These are phyloP conservation scores for Dioscorea dumetorum DNA, from an alignment of 106 monocot genomes.

Conservation along the genomic window DNA sequence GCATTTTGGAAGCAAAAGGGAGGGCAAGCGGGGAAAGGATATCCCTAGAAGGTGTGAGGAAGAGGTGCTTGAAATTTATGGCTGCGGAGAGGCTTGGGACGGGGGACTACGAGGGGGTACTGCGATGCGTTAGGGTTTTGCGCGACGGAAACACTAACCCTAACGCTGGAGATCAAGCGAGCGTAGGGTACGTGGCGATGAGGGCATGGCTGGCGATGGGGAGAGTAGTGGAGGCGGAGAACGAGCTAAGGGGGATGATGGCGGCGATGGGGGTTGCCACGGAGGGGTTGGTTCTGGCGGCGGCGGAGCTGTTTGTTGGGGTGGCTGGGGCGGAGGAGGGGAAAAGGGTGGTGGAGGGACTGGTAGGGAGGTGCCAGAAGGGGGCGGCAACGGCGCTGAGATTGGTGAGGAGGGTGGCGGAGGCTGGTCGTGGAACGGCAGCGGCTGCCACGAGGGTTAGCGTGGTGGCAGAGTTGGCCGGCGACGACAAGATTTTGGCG, in stretches of 20 bases:
- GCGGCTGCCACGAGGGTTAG: slow-evolving; percentile 28
- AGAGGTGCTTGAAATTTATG: slow-evolving; percentile 66
- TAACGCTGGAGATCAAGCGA: slow-evolving; percentile 53
- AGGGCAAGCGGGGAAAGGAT: slow-evolving; percentile 9
- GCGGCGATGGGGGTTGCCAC: slow-evolving; percentile 32
- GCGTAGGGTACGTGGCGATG: slow-evolving; percentile 63
- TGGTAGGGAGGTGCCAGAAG: slow-evolving; percentile 47
- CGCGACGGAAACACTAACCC: slow-evolving; percentile 16
- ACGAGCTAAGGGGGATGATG: slow-evolving; percentile 58
- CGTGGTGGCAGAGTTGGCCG: slow-evolving; percentile 63
- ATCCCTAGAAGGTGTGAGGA: slow-evolving; percentile 37
- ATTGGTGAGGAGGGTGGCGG: slow-evolving; percentile 53
- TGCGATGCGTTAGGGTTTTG: slow-evolving; percentile 60
- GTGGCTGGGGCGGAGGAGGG: slow-evolving; percentile 58
- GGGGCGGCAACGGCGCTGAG: slow-evolving; percentile 55
- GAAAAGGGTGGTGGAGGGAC: slow-evolving; percentile 35
- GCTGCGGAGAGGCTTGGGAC: slow-evolving; percentile 71
- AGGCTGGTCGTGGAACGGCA: slow-evolving; percentile 12
- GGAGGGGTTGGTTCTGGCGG: slow-evolving; percentile 54
- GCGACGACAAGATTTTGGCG: slow-evolving; percentile 64
- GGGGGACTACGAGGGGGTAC: slow-evolving; percentile 70
- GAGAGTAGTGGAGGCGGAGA: slow-evolving; percentile 63
- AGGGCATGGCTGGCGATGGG: slow-evolving; percentile 71
- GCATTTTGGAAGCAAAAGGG: slow-evolving; percentile 13
- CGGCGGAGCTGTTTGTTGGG: slow-evolving; percentile 53